These are phyloP conservation scores for Escovopsis weberi DNA, from an alignment of 2,329 filamentous ascomycete genomes.

Conservation along the genomic window DNA sequence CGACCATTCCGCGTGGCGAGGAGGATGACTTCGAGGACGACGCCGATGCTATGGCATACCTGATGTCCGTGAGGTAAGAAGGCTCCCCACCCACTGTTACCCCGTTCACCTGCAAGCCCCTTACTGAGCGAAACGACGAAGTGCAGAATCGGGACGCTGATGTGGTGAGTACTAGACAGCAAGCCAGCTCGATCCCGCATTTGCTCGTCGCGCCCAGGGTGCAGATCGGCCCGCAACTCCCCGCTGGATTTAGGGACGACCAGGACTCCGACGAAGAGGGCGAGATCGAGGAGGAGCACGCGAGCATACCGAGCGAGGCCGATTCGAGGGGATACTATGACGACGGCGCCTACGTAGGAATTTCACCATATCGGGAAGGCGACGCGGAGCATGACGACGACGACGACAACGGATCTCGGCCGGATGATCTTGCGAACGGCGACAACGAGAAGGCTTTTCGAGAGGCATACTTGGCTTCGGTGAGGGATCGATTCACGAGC, in stretches of 20 bases:
- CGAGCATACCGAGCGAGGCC: slow-evolving; percentile 34
- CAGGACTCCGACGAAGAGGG: slow-evolving; percentile 19
- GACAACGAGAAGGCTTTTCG: slow-evolving; percentile 31
- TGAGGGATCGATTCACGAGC: slow-evolving; percentile 49
- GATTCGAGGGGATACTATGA: slow-evolving; percentile 53
- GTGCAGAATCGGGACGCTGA: slow-evolving; percentile 23
- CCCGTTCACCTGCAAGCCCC: neutral
- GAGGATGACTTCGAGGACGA: slow-evolving; percentile 55
- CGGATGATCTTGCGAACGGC: slow-evolving; percentile 12
- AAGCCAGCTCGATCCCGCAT: slow-evolving; percentile 61
- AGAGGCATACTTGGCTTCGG: slow-evolving; percentile 51
- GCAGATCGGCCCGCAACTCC: slow-evolving; percentile 37
- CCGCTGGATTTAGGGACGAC: slow-evolving; percentile 18
- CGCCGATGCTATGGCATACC: slow-evolving; percentile 53
- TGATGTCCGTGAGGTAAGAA: slow-evolving; percentile 57
- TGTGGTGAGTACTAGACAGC: slow-evolving; percentile 47
- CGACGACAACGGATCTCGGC: slow-evolving; percentile 15
- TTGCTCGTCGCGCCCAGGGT: slow-evolving; percentile 50
- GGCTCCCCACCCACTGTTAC: neutral
- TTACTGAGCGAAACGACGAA: slow-evolving; percentile 2
- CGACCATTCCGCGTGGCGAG: slow-evolving; percentile 32
- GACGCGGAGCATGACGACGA: slow-evolving; percentile 15
- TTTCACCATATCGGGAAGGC: slow-evolving; percentile 21
- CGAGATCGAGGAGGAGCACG: slow-evolving; percentile 21
- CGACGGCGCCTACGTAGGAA: slow-evolving; percentile 66